Percentiles rank a stretch among this genome's conserved stretches.
phyloP scores from a whole-genome alignment of 2,329 filamentous ascomycete genomes.

The Alternaria rosae region DNA sequence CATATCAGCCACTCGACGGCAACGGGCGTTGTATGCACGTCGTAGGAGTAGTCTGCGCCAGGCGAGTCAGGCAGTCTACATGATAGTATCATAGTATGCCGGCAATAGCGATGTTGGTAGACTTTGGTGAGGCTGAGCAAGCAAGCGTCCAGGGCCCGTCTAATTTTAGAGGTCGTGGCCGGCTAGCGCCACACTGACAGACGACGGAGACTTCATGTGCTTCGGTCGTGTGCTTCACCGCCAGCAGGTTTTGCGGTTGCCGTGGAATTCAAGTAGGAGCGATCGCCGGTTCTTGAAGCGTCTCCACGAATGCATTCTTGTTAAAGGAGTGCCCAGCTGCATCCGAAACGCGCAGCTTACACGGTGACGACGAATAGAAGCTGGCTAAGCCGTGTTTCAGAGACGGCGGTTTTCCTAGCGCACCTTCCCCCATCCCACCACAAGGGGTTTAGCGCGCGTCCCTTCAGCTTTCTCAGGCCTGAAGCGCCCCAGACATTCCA shows the following conservation, averaged over 20 bases:
- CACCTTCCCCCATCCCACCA: conserved; percentile 19
- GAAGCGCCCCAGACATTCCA: conserved; percentile 28
- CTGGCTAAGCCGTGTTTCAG: conserved; percentile 34
- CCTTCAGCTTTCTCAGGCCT: conserved; percentile 27
- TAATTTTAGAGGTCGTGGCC: conserved; percentile 31
- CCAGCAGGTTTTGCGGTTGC: conserved; percentile 8
- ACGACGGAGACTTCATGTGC: conserved; percentile 7
- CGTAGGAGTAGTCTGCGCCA: not conserved
- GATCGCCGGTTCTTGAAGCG: conserved; percentile 12
- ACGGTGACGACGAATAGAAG: conserved; percentile 18
- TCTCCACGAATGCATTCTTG: conserved; percentile 22
- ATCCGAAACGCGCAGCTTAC: conserved; percentile 26
- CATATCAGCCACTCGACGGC: not conserved
- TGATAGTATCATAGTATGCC: not conserved
- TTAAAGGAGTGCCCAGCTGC: conserved; percentile 32
- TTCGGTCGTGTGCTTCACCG: conserved; percentile 17
- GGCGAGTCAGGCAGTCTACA: not conserved
- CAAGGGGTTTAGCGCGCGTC: conserved; percentile 15
- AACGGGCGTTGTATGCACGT: conserved; percentile 2
- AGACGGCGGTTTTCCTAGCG: conserved; percentile 27
- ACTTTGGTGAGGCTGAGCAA: conserved; percentile 37
- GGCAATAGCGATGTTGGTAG: conserved; percentile 10
- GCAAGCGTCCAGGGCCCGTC: conserved; percentile 26
- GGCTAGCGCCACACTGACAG: conserved; percentile 25
- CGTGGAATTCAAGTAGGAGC: conserved; percentile 3